A percentile compares a stretch with the other conserved stretches of the same genome.
phyloP scores from a whole-genome alignment of 139 green algal species.

The Zygnema cylindricum region DNA sequence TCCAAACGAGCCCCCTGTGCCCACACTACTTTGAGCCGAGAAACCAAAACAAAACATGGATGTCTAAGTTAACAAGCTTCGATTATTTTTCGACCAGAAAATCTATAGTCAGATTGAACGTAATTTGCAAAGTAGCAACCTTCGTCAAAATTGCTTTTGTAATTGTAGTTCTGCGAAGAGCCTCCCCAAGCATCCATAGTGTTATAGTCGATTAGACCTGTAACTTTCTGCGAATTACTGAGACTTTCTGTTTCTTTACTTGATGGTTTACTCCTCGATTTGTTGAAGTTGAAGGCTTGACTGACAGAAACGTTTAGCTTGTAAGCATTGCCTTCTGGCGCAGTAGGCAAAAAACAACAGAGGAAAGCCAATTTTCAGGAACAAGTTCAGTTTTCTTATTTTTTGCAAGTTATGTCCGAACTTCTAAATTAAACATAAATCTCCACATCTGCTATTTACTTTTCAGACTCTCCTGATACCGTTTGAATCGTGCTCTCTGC shows the following conservation, averaged over 20 bases:
- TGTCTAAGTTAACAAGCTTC: too few relatives aligned
- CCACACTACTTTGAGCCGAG: neutral
- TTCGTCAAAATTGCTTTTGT: neutral
- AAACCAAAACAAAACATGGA: neutral
- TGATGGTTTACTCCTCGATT: neutral
- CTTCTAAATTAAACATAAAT: too few relatives aligned
- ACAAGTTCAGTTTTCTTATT: too few relatives aligned
- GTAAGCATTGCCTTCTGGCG: too few relatives aligned
- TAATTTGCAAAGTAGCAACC: neutral
- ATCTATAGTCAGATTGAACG: neutral
- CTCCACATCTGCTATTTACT: too few relatives aligned
- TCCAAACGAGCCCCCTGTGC: neutral
- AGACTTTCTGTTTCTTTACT: neutral
- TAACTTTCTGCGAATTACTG: neutral
- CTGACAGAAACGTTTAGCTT: neutral
- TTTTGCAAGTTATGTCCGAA: too few relatives aligned
- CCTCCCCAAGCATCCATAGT: neutral
- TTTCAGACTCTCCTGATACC: too few relatives aligned
- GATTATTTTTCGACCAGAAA: neutral
- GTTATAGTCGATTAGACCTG: neutral
- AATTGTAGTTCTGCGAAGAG: neutral
- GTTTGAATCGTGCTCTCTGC: too few relatives aligned
- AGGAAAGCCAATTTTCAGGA: too few relatives aligned
- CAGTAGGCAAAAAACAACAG: too few relatives aligned
- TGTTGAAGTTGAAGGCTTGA: neutral